phyloP scores from a whole-genome alignment of 176 grass and related monocot species.

The Cocos nucifera region DNA sequence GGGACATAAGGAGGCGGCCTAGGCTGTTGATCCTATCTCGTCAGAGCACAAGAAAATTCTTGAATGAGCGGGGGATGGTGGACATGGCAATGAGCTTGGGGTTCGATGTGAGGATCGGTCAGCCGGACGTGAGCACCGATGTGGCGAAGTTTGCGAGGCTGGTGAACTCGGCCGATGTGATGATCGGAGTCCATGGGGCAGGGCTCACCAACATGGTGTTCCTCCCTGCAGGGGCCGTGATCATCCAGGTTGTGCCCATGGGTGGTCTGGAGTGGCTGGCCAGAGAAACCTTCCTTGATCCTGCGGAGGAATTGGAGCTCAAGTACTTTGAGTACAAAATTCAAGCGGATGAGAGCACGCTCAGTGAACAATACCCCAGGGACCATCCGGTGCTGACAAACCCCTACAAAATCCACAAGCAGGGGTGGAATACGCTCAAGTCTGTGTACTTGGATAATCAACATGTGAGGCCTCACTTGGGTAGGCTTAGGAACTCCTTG shows the following conservation, averaged over 20 bases:
- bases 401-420: slow-evolving; percentile 63
- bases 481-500: slow-evolving; percentile 73
- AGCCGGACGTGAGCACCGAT: slow-evolving; percentile 56
- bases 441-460: slow-evolving; percentile 85
- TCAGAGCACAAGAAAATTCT: slow-evolving; percentile 30
- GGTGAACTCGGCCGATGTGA: slow-evolving; percentile 87
- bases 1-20: slow-evolving; percentile 42
- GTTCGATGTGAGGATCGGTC: slow-evolving; percentile 60
- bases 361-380: slow-evolving; percentile 64
- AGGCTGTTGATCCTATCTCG: slow-evolving; percentile 53
- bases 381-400: slow-evolving; percentile 64
- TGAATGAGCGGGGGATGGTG: slow-evolving; percentile 55
- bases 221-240: slow-evolving; percentile 56
- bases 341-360: slow-evolving; percentile 73
- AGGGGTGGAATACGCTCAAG: slow-evolving; percentile 72
- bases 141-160: slow-evolving; percentile 71
- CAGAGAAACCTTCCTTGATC: slow-evolving; percentile 64
- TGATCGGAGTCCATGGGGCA: slow-evolving; percentile 86
- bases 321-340: slow-evolving; percentile 80
- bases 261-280: slow-evolving; percentile 75
- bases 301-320: slow-evolving; percentile 57
- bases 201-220: slow-evolving; percentile 98
- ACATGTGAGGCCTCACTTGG: slow-evolving; percentile 74
- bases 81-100: slow-evolving; percentile 57
- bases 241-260: slow-evolving; percentile 86